phyloP scores from a whole-genome alignment of 176 grass and related monocot species.

The Oryza coarctata region DNA sequence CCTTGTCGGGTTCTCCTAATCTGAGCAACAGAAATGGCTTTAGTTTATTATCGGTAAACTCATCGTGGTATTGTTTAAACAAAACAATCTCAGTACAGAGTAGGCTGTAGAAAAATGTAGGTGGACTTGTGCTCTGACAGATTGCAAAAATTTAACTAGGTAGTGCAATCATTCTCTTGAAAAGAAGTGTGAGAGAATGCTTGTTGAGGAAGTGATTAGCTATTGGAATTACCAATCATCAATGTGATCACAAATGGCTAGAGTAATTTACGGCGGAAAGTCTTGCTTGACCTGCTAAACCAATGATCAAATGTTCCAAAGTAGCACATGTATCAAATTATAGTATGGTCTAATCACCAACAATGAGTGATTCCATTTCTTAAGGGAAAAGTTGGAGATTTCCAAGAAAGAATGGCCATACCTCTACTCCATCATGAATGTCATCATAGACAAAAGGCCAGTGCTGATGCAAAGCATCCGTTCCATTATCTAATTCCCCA shows the following conservation, averaged over 20 bases:
- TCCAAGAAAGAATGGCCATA: not conserved
- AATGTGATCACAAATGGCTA: slow-evolving; percentile 2
- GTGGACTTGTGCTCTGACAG: not conserved
- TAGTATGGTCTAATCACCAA: not conserved
- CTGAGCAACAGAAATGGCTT: slow-evolving; percentile 4
- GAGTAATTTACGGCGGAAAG: slow-evolving; percentile 18
- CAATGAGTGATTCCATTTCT: slow-evolving; percentile 5
- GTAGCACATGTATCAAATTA: not conserved
- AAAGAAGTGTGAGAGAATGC: slow-evolving; percentile 31
- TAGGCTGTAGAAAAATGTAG: slow-evolving; percentile 14
- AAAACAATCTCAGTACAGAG: not conserved
- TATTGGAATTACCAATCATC: slow-evolving; percentile 26
- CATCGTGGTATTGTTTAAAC: not conserved
- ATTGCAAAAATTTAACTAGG: not conserved
- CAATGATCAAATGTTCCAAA: not conserved
- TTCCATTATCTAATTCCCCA: slow-evolving; percentile 1
- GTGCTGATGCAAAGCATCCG: slow-evolving; percentile 11
- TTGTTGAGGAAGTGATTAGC: slow-evolving; percentile 44
- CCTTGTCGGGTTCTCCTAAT: slow-evolving; percentile 87
- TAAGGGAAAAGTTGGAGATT: slow-evolving; percentile 8
- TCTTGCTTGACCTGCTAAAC: slow-evolving; percentile 31
- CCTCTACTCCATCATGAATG: not conserved
- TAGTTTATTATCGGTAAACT: not conserved
- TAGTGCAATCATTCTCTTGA: slow-evolving; percentile 22
- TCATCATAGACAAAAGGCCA: not conserved